Evolutionary conservation across 2,329 filamentous ascomycete genomes (phyloP), one percentile per base, ranked within the genome.

Genomic region (Trichoderma sp.): DNA sequence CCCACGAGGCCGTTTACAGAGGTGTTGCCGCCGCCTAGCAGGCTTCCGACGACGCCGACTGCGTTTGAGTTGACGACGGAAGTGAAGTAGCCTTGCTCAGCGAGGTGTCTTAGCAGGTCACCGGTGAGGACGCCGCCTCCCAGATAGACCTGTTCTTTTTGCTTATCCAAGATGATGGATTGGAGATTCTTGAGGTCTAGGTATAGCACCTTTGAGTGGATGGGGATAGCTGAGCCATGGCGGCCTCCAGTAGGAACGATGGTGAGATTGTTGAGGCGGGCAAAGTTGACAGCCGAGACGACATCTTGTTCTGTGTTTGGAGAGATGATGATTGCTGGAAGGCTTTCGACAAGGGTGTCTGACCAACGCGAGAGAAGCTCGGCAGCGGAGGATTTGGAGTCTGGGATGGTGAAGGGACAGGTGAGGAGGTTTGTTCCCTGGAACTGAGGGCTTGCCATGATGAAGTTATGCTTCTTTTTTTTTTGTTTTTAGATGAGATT

Each of bases 171-270:
- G 1, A 63, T 13, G 13, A 80, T 73, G 0, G 35, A 59, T 12
- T 74, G 75, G 70, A 80, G 78, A 10, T 69, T 67, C 15, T 68
- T 71, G 71, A 80, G 64, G 60, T 80, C 76, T 6, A 80, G 64
- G 64, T 79, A 80, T 5, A 80, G 52, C 0, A 74, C 75, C 6
- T 70, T 69, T 2, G 71, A 32, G 9, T 64, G 69, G 54, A 80
- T 72, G 0, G 72, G 72, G 0, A 80, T 71, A 61, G 78, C 79
- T 0, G 74, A 68, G 1, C 71, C 76, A 39, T 78, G 77, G 6
- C 73, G 74, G 2, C 78, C 79, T 2, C 73, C 73, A 1, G 70
- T 71, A 0, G 74, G 67, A 0, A 80, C 37, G 1, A 81, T 65
- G 1, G 67, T 71, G 2, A 80, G 74, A 0, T 68, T 68, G n/a